Base-by-base conservation (phyloP, 148 eudicot genomes). In the Camellia lanceoleosa region DNA sequence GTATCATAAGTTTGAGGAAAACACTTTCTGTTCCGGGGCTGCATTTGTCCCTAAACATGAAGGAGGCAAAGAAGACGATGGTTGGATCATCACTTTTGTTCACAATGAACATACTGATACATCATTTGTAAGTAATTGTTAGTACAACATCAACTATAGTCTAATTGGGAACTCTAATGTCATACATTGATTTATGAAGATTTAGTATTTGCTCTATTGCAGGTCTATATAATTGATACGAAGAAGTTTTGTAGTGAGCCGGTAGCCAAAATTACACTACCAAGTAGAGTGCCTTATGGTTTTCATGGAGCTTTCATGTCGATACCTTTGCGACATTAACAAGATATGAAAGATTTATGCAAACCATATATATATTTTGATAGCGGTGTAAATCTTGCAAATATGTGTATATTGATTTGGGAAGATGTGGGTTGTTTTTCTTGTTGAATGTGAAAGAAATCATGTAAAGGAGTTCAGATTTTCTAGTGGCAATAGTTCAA, bases 261-360 rank as follows among this genome's bases (percentile, higher is more conserved):
- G 1, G 74, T 85, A 3, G 88, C 85, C 61, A 79, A 61, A 66
- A 85, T 87, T 42, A 47, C 68, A 23, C 75, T 83, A 19, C 88
- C 88, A 42, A 51, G 64, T 4, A 71, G 90, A 71, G 90, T 87
- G 46, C 90, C 90, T 9, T 85, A 85, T 60, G 90, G 90, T n/a
- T 85, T 85, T 77, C 90, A 87, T 80, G 88, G 88, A 80, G 76
- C 83, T 52, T 84, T 79, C 73, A 73, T 82, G 55, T 38, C 77
- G n/a, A 72, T 54, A 38, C 62, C 65, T 49, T 23, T 1, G 19
- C n/a, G 52, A 77, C 62, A 61, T 75, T 73, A 38, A 62, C 65
- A 2, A 56, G 65, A 19, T 14, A 49, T 49, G 52, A 49, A 49
- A 49, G 52, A 5, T 49, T 14, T 58, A 58, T 58, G 61, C 13